phyloP scores from a whole-genome alignment of 2,329 filamentous ascomycete species.

The Ceratocystis papillata region DNA sequence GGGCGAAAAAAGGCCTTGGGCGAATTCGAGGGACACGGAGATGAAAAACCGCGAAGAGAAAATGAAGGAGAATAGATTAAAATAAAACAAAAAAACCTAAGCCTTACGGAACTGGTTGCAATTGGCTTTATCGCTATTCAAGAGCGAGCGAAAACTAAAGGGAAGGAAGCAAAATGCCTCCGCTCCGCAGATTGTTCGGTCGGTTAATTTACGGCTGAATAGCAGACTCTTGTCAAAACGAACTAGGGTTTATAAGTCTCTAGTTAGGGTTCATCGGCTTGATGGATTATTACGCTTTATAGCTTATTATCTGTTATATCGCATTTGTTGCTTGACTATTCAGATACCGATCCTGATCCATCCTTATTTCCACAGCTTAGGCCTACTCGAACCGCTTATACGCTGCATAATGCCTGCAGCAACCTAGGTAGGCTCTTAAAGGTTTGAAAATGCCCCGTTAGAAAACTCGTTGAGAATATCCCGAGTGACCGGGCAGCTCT shows the following conservation, averaged over 20 bases:
- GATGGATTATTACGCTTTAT: too few species aligned
- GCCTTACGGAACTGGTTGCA: not conserved
- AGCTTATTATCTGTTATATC: too few species aligned
- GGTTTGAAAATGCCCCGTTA: not conserved
- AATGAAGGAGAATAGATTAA: not conserved
- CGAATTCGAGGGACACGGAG: not conserved
- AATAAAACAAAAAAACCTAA: not conserved
- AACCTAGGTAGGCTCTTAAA: too few species aligned
- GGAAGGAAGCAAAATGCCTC: not conserved
- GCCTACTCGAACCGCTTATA: not conserved
- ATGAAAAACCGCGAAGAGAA: not conserved
- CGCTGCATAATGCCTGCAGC: not conserved
- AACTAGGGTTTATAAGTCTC: not conserved
- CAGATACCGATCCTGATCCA: too few species aligned
- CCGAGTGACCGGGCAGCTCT: constrained; percentile 56
- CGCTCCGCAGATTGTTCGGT: not conserved
- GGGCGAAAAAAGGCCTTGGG: not conserved
- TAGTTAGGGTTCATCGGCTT: too few species aligned
- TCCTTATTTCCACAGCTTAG: too few species aligned
- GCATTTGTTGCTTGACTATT: too few species aligned
- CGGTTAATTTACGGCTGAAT: not conserved
- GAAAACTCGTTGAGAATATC: constrained; percentile 62
- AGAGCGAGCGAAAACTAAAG: not conserved
- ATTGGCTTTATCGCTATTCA: not conserved
- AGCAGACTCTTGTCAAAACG: not conserved